Conservation (phyloP, 2,329 filamentous ascomycete genomes). For the Colletotrichum nymphaeae region DNA sequence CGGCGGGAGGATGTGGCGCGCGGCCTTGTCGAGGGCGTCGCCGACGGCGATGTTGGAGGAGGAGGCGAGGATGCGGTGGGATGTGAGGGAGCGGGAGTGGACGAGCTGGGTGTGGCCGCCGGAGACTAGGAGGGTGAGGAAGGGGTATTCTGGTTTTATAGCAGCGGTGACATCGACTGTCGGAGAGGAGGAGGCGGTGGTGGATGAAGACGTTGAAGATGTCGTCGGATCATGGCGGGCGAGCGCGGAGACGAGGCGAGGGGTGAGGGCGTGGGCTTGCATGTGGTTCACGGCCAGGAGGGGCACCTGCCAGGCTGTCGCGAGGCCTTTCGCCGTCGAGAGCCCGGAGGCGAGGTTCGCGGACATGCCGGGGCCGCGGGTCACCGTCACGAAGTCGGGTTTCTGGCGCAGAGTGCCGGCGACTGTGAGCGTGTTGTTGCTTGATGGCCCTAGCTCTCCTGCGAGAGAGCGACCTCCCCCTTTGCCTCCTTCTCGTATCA, state of each 20-base stretch:
- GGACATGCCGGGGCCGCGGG: constrained; percentile 90
- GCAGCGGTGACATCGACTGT: constrained; percentile 1
- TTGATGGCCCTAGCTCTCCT: not conserved
- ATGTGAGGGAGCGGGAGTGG: constrained; percentile 73
- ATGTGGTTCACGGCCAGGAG: constrained; percentile 94
- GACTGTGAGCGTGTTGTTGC: constrained; percentile 31
- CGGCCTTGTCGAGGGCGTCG: constrained; percentile 89
- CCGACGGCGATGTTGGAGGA: constrained; percentile 89
- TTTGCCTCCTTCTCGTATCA: not conserved
- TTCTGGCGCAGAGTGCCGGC: constrained; percentile 47
- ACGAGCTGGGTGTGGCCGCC: constrained; percentile 93
- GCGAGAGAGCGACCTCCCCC: not conserved
- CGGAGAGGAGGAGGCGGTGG: not conserved
- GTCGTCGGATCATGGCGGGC: constrained; percentile 38
- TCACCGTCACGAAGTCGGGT: constrained; percentile 89
- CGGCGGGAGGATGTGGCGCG: constrained; percentile 78
- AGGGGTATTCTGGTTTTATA: constrained; percentile 75
- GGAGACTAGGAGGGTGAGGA: constrained; percentile 88
- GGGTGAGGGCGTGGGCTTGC: constrained; percentile 95
- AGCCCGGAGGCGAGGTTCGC: constrained; percentile 82
- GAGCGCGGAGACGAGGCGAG: constrained; percentile 78
- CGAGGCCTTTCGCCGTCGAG: constrained; percentile 87
- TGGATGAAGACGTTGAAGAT: not conserved
- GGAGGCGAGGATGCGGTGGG: constrained; percentile 79
- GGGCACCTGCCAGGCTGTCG: constrained; percentile 84